phyloP scores from a whole-genome alignment of 2,329 filamentous ascomycete genomes.

The Exserohilum rostratum region DNA sequence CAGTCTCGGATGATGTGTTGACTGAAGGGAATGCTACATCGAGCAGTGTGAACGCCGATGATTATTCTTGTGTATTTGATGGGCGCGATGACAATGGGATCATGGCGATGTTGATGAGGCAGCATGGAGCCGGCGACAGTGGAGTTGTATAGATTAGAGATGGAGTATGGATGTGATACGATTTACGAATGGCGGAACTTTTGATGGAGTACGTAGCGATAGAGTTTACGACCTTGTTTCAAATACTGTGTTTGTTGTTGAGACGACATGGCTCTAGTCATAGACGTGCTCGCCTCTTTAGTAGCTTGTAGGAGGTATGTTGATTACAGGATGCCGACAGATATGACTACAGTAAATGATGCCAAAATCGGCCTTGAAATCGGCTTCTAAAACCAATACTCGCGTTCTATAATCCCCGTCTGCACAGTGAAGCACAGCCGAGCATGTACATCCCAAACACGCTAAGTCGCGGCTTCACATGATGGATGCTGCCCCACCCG shows the following conservation, averaged over 20 bases:
- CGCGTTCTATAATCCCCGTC: too few species aligned
- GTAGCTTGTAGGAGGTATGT: neutral
- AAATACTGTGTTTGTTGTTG: neutral
- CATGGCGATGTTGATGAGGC: conserved; percentile 17
- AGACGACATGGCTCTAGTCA: neutral
- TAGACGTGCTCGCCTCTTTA: neutral
- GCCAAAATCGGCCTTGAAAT: neutral
- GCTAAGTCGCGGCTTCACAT: conserved; percentile 18
- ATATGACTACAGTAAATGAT: neutral
- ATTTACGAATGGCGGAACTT: too few species aligned
- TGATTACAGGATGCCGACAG: neutral
- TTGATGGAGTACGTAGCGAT: neutral
- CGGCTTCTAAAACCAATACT: neutral
- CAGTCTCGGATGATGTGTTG: neutral
- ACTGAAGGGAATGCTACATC: conserved; percentile 1
- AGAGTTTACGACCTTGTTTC: neutral
- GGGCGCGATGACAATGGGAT: conserved; percentile 9
- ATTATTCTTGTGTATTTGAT: conserved; percentile 1
- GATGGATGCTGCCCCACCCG: conserved; percentile 16
- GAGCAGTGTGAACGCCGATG: conserved; percentile 1
- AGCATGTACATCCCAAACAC: conserved; percentile 6
- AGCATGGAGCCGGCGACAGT: conserved; percentile 5
- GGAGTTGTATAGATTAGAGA: neutral
- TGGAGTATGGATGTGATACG: neutral
- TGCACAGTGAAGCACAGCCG: neutral